Conservation (phyloP, 1,284 basidiomycete genomes). For the Tylopilus orsonianus region DNA sequence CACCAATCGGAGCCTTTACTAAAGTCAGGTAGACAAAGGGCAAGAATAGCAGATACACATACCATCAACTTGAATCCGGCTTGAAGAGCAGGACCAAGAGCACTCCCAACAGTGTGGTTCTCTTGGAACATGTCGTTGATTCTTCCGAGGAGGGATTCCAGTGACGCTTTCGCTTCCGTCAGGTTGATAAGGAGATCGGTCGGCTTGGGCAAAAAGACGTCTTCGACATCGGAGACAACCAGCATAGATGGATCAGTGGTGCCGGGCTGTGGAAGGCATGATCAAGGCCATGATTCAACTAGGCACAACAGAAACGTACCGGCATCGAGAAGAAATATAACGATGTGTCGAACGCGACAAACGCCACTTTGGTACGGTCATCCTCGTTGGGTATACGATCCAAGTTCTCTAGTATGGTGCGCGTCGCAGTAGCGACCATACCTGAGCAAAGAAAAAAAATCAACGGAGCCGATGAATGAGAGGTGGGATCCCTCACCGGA, state of each 20-base stretch:
- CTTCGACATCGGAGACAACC: slow-evolving; percentile 95
- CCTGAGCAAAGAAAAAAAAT: slow-evolving; percentile 45
- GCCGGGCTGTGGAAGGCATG: slow-evolving; percentile 55
- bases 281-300: neutral
- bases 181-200: slow-evolving; percentile 95
- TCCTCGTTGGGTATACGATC: slow-evolving; percentile 97
- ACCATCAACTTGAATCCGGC: slow-evolving; percentile 96
- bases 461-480: neutral
- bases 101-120: slow-evolving; percentile 87
- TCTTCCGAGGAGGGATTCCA: slow-evolving; percentile 82
- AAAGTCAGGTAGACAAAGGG: neutral
- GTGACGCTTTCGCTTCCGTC: slow-evolving; percentile 76
- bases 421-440: slow-evolving; percentile 97
- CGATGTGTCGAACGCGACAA: slow-evolving; percentile 91
- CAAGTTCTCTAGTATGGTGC: slow-evolving; percentile 92
- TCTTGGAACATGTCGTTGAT: slow-evolving; percentile 98
- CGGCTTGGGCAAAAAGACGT: slow-evolving; percentile 97
- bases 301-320: slow-evolving; percentile 40
- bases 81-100: slow-evolving; percentile 94
- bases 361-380: slow-evolving; percentile 87
- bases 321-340: slow-evolving; percentile 96
- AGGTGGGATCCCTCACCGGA: slow-evolving; percentile 50
- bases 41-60: slow-evolving; percentile 11
- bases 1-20: slow-evolving; percentile 81
- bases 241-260: slow-evolving; percentile 90